Evolutionary conservation across 2,329 filamentous ascomycete species (phyloP), one percentile per base, ranked within the genome.

Genomic region (Ascochyta lentis): DNA sequence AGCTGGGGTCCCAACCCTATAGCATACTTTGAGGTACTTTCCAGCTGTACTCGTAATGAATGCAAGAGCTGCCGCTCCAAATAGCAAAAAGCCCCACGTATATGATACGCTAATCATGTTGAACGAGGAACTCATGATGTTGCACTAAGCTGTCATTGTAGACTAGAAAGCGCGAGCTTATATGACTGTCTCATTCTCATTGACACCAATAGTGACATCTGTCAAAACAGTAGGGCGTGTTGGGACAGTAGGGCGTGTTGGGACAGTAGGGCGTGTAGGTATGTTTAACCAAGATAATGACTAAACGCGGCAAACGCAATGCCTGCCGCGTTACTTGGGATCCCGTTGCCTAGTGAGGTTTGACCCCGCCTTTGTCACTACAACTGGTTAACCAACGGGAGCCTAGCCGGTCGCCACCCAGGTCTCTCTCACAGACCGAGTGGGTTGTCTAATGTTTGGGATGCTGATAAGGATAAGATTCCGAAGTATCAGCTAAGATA

Each of bases 281-380:
- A 19, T 19, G 19, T 19, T 19, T 34, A 16, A 26, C 37, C 53
- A 27, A 29, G 46, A 50, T 42, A 33, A 31, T 41, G 13, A 27
- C 13, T 43, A 51, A 16, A 56, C 53, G 53, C 53, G 35, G 41
- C 9, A 56, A 2, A 51, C 53, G 47, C 53, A 6, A 16, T 33
- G 15, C 33, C 26, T 19, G 41, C 37, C 13, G 24, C 33, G 27
- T 24, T 16, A 23, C 16, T 19, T 44, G 38, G 52, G 53, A 56
- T 56, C 37, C 37, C 35, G 27, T 51, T 56, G n/a, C 53, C 47
- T 56, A 51, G 43, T 56, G 24, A 47, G 33, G 43, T 31, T 50
- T 46, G 16, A 51, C 53, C 47, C 53, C 53, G 43, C 53, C 31
- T 47, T 55, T 16, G 41, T 16, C 23, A 26, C 38, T 26, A 24